Base-by-base conservation (phyloP, 2,329 filamentous ascomycete species). In the Diaporthe eres region DNA sequence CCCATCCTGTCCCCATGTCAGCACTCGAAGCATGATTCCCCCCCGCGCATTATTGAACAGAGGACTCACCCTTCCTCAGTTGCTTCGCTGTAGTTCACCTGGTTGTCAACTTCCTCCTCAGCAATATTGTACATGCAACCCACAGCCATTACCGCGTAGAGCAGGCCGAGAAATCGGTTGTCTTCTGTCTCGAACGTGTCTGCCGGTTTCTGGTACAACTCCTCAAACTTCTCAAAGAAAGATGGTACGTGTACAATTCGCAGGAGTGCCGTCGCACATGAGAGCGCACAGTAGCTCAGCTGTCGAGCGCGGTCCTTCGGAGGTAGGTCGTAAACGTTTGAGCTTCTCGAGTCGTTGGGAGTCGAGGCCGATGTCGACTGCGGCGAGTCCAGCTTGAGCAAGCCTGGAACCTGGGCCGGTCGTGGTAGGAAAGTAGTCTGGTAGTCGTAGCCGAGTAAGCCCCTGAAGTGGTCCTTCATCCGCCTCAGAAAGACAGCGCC, bases 391-490 rank as follows among this genome's bases (percentile, higher is more conserved):
- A 96, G 88, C 77, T 91, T 89, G 77, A 84, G 86, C 78, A 88
- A 85, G 83, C 86, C 88, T 58, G 82, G 85, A 31, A 87, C 85
- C 70, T 86, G 85, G 42, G 89, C 87, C 19, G 87, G 82, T 77
- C 87, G 83, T 71, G 90, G 87, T 77, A 93, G 84, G 81, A 93
- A 91, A 25, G 92, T 88, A 77, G 90, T 85, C 80, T 90, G 87
- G 77, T 90, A 88, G 63, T 92, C 89, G 55, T 90, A 90, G 28
- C 93, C 93, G 65, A 97, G 89, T 78, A 97, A 88, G 77, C 93
- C 92, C 60, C 94, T 93, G 79, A 98, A 94, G 81, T 98, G 94
- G 81, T 97, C 94, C 80, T 95, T 93, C 90, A 99, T 93, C 73
- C 94, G 92, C 78, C 92, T 91, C 79, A 98, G 90, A 83, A 98